Conservation (phyloP, 768 basidiomycete species). For the Sarcodon aspratus region DNA sequence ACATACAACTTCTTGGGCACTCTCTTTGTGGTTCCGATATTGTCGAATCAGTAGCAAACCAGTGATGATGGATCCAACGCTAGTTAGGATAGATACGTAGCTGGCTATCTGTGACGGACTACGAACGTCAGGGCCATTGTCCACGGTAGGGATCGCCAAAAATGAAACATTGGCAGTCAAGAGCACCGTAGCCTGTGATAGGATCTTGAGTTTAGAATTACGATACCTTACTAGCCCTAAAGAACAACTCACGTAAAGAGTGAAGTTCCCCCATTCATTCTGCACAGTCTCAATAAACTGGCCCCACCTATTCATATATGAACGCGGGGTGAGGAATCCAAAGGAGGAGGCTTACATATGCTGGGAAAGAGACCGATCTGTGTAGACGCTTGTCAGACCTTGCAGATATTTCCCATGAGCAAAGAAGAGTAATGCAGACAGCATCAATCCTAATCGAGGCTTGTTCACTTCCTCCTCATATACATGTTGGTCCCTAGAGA, state of each 20-base stretch:
- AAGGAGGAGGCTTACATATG: background rate
- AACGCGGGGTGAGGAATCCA: background rate
- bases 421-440: slow-evolving; percentile 14
- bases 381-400: slow-evolving; percentile 14
- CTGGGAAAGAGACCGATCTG: slow-evolving; percentile 1
- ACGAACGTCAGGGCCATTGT: slow-evolving; percentile 6
- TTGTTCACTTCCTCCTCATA: slow-evolving; percentile 4
- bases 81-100: slow-evolving; percentile 32
- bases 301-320: slow-evolving; percentile 6
- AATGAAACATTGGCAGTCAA: slow-evolving; percentile 50
- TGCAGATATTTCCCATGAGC: slow-evolving; percentile 15
- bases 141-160: slow-evolving; percentile 39
- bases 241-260: slow-evolving; percentile 9
- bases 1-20: slow-evolving; percentile 25
- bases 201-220: background rate
- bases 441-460: slow-evolving; percentile 8
- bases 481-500: slow-evolving; percentile 32
- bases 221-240: background rate
- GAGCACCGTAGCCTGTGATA: slow-evolving; percentile 38
- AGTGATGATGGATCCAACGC: slow-evolving; percentile 30
- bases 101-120: slow-evolving; percentile 25
- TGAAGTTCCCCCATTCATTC: slow-evolving; percentile 15
- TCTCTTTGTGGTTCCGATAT: slow-evolving; percentile 21
- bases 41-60: slow-evolving; percentile 31
- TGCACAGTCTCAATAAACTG: slow-evolving; percentile 12